Percentiles rank a stretch among this genome's conserved stretches.
These are phyloP conservation scores for Peronosclerospora sorghi DNA, from an alignment of 352 stramenopile species.

Conservation along the genomic window DNA sequence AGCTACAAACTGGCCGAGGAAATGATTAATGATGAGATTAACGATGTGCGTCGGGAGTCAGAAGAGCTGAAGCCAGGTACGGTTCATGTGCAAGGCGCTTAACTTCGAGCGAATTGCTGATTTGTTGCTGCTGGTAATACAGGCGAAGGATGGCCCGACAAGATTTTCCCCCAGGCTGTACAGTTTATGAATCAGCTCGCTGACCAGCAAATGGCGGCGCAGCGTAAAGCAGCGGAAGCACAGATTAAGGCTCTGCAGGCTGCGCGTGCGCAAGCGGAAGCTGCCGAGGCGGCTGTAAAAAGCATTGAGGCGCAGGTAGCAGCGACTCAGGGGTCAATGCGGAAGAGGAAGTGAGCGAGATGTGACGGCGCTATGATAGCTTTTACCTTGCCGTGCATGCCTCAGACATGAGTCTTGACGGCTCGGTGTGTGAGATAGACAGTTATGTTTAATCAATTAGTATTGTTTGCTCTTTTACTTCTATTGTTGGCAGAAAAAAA, in stretches of 20 bases:
- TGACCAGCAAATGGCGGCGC: conserved; percentile 74
- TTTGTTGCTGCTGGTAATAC: not conserved
- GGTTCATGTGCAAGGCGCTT: not conserved
- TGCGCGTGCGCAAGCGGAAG: conserved; percentile 33
- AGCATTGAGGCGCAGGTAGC: conserved; percentile 31
- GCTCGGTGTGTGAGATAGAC: conserved; percentile 28
- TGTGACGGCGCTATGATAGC: conserved; percentile 1
- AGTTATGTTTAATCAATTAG: conserved; percentile 25
- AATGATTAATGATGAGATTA: conserved; percentile 83
- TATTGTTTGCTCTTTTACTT: conserved; percentile 9
- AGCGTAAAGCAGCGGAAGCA: conserved; percentile 57
- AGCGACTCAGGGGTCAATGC: conserved; percentile 26
- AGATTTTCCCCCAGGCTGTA: conserved; percentile 81
- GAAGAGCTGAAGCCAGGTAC: conserved; percentile 74
- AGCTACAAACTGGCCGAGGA: conserved; percentile 84
- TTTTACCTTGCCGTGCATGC: conserved; percentile 14
- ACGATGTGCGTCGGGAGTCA: conserved; percentile 66
- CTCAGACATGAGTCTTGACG: conserved; percentile 4
- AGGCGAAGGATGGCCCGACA: conserved; percentile 79
- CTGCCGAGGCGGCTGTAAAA: conserved; percentile 23
- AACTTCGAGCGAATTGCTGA: not conserved
- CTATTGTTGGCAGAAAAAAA: conserved; percentile 4
- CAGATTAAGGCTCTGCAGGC: conserved; percentile 61
- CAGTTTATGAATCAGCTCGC: conserved; percentile 85
- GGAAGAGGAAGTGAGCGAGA: conserved; percentile 53